Base-by-base conservation (phyloP, 768 basidiomycete genomes). In the Hericium alpestre region DNA sequence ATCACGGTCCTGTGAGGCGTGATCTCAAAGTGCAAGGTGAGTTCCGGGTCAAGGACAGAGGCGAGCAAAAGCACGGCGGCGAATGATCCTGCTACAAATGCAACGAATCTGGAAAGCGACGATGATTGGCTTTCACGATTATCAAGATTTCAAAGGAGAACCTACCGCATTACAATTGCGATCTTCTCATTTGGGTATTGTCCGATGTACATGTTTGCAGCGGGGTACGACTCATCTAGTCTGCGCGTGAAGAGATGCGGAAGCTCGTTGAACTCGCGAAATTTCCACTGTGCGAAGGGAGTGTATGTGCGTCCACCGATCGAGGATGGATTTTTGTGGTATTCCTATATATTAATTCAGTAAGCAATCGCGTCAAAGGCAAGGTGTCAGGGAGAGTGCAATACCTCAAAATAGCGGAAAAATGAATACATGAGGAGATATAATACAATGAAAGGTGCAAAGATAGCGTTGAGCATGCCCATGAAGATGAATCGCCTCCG, bases 351-450 rank as follows among this genome's bases (percentile, higher is more conserved):
- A 52, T 46, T 54, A 11, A 50, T 41, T 68, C 18, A 67, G 53
- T 20, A 51, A 18, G 46, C 32, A 52, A 18, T 38, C 16, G 47
- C 32, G 32, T 25, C 18, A 20, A 12, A 4, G 53, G 23, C 23
- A 52, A 22, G 18, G n/a, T 43, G 22, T 16, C 41, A 32, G 8
- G 32, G 6, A 32, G 69, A 83, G 53, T 51, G 93, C 95, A 83
- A 53, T 51, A 93, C 96, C 78, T 99, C 96, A 60, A 99, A 99
- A 69, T 99, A 99, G 3, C 95, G 89, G 78, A 99, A 99, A 79
- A 99, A 99, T 0, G 93, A 98, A 69, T 96, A 99, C 84, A 98
- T 90, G 41, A 98, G 71, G 46, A 97, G 81, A 70, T 99, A 99
- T 16, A 94, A 74, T 37, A 98, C 90, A 65, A 99, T 98, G 73